A percentile compares a stretch with the other conserved stretches of the same genome.
phyloP scores from a whole-genome alignment of 2,329 filamentous ascomycete genomes.

The Trichophyton benhamiae region DNA sequence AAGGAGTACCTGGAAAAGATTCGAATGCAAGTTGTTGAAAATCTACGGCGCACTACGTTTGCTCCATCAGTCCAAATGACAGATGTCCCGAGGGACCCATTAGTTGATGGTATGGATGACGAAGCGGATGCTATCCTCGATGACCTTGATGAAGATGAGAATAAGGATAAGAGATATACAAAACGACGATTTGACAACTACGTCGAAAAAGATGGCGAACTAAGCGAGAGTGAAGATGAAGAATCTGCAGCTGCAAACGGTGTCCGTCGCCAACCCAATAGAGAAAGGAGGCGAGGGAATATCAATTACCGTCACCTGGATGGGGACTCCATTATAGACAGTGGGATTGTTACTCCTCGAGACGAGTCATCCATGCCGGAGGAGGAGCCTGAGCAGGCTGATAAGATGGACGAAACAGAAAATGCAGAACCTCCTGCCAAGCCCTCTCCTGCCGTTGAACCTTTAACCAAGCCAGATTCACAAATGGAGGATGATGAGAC shows the following conservation, averaged over 20 bases:
- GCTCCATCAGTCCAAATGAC: conserved; percentile 54
- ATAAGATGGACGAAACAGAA: conserved; percentile 31
- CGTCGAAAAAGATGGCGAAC: conserved; percentile 63
- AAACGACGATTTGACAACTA: conserved; percentile 72
- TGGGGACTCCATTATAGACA: conserved; percentile 43
- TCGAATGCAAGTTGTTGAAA: conserved; percentile 52
- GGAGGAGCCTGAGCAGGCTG: conserved; percentile 31
- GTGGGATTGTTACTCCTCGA: conserved; percentile 37
- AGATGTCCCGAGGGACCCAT: conserved; percentile 47
- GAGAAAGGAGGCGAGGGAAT: conserved; percentile 43
- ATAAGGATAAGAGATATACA: conserved; percentile 71
- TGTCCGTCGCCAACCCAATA: conserved; percentile 45
- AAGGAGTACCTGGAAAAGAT: conserved; percentile 58
- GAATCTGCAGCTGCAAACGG: conserved; percentile 60
- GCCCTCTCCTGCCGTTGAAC: conserved; percentile 20
- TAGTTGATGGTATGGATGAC: conserved; percentile 46
- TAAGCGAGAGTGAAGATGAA: conserved; percentile 82
- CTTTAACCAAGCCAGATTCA: conserved; percentile 15
- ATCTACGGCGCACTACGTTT: conserved; percentile 50
- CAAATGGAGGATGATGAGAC: conserved; percentile 22
- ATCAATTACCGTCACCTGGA: conserved; percentile 50
- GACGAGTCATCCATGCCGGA: conserved; percentile 34
- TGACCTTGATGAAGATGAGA: conserved; percentile 70
- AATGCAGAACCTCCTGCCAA: conserved; percentile 25
- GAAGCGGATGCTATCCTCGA: conserved; percentile 54